Conservation (phyloP, 768 basidiomycete species). For the Collybia nuda region DNA sequence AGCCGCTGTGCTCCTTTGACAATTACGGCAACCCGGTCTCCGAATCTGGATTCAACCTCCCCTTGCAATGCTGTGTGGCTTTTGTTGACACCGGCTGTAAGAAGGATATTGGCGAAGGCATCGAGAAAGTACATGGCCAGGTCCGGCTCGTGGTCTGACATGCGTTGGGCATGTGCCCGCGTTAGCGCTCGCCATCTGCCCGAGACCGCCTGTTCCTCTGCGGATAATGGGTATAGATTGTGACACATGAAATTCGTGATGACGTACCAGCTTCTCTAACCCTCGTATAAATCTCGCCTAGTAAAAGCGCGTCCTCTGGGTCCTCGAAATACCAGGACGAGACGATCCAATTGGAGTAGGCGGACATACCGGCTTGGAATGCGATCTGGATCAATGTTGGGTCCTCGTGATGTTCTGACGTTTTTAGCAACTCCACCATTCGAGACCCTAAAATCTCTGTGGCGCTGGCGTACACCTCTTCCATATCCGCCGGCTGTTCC, state of each 20-base stretch:
- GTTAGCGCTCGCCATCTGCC: constrained; percentile 46
- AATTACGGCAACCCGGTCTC: constrained; percentile 39
- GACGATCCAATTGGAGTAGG: constrained; percentile 50
- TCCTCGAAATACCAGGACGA: constrained; percentile 52
- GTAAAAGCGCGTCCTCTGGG: constrained; percentile 44
- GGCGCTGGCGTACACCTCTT: constrained; percentile 24
- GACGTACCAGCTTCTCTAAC: constrained; percentile 34
- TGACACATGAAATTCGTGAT: background rate
- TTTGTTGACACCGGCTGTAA: constrained; percentile 31
- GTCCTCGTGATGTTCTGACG: constrained; percentile 37
- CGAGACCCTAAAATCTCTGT: constrained; percentile 27
- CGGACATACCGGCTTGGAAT: constrained; percentile 42
- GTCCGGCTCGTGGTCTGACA: constrained; percentile 26
- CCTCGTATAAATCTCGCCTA: constrained; percentile 31
- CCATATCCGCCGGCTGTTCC: constrained; percentile 17
- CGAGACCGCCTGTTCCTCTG: constrained; percentile 44
- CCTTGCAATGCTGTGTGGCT: constrained; percentile 31
- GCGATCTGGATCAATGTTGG: constrained; percentile 42
- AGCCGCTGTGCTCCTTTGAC: constrained; percentile 46
- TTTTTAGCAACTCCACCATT: constrained; percentile 38
- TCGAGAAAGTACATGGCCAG: constrained; percentile 34
- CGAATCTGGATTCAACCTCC: constrained; percentile 41
- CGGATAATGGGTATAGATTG: background rate
- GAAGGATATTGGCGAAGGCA: constrained; percentile 41
- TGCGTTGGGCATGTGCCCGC: constrained; percentile 22